A percentile compares a stretch with the other conserved stretches of the same genome.
These are phyloP conservation scores for Paraleonurus japonicus DNA, from an alignment of 257 asterid genomes.

Conservation along the genomic window DNA sequence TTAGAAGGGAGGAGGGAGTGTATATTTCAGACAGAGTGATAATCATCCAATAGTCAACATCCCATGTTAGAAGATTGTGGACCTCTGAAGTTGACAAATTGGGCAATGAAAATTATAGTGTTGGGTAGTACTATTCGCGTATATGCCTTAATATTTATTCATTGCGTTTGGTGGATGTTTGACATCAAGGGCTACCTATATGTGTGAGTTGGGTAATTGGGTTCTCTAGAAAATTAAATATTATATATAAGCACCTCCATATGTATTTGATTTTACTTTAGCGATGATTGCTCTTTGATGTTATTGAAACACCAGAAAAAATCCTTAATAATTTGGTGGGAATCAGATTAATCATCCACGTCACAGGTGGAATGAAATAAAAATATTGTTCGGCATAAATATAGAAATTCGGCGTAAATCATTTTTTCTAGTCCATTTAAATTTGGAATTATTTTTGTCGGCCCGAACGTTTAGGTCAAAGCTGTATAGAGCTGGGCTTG, in stretches of 20 bases:
- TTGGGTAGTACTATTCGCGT: constrained; percentile 23
- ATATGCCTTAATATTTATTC: constrained; percentile 27
- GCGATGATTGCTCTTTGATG: neutral
- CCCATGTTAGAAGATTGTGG: constrained; percentile 33
- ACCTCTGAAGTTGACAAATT: constrained; percentile 16
- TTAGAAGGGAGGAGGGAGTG: too few relatives aligned
- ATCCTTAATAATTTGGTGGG: neutral
- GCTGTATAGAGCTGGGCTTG: too few relatives aligned
- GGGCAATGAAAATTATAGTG: constrained; percentile 19
- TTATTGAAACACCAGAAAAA: neutral
- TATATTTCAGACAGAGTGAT: neutral
- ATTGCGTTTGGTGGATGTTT: constrained; percentile 27
- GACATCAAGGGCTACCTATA: neutral
- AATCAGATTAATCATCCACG: too few relatives aligned
- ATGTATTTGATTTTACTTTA: neutral
- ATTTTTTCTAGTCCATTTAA: too few relatives aligned
- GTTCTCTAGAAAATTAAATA: neutral
- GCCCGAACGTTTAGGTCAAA: too few relatives aligned
- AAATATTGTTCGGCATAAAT: too few relatives aligned
- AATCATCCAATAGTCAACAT: constrained; percentile 30
- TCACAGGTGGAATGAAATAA: too few relatives aligned
- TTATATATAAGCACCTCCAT: neutral
- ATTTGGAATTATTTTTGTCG: too few relatives aligned
- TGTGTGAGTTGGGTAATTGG: neutral
- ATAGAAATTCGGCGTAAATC: too few relatives aligned